Conservation (phyloP, 352 stramenopile genomes). For the Globisporangium mamillatum region DNA sequence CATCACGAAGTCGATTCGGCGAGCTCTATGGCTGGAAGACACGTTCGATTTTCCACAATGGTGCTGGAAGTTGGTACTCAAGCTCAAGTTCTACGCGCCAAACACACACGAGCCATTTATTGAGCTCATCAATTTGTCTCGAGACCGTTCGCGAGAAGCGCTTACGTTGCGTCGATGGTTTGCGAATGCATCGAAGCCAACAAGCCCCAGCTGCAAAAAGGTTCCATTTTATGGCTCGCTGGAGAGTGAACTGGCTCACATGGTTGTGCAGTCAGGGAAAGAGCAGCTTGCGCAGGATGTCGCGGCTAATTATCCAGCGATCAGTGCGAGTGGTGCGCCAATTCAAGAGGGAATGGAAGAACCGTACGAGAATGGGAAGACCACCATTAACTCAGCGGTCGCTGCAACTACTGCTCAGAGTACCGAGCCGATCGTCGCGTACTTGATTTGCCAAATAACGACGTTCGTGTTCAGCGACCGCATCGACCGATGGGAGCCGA, state of each 20-base stretch:
- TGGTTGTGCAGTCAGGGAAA: constrained; percentile 13
- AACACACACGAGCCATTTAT: constrained; percentile 64
- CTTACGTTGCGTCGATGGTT: constrained; percentile 80
- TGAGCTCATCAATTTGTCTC: constrained; percentile 64
- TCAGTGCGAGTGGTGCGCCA: constrained; percentile 31
- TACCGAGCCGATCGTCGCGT: constrained; percentile 82
- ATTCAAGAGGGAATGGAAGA: constrained; percentile 20
- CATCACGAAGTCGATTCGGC: constrained; percentile 74
- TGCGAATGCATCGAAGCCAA: constrained; percentile 32
- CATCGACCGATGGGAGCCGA: constrained; percentile 80
- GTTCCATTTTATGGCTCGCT: constrained; percentile 60
- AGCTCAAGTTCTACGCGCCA: constrained; percentile 80
- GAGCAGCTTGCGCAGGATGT: constrained; percentile 6
- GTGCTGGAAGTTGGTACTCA: constrained; percentile 85
- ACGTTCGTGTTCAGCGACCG: constrained; percentile 54
- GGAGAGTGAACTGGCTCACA: constrained; percentile 32
- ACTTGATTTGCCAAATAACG: constrained; percentile 70
- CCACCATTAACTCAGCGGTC: constrained; percentile 22
- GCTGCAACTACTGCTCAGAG: constrained; percentile 47
- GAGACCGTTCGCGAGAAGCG: constrained; percentile 68
- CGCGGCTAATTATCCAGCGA: neutral
- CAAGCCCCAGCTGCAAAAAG: constrained; percentile 19
- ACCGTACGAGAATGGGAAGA: constrained; percentile 11
- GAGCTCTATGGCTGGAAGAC: constrained; percentile 59
- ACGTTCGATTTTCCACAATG: constrained; percentile 79